Evolutionary conservation across 805 yeast genomes (phyloP).

Genomic region (Wickerhamiella azyma): DNA sequence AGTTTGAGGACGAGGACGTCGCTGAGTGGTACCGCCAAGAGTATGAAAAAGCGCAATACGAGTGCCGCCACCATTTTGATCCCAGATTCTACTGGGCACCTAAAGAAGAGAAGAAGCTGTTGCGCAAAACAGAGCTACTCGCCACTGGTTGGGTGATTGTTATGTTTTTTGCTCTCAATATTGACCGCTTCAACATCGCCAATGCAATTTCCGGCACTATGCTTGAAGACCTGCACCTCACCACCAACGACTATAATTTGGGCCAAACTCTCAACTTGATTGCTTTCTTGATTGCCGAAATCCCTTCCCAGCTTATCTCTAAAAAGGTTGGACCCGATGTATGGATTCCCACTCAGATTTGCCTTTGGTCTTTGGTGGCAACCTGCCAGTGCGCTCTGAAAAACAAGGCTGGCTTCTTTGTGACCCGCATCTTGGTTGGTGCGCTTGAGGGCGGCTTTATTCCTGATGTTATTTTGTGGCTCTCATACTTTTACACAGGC

Average conservation of each 20-base stretch:
- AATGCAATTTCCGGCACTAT: slow-evolving; percentile 49
- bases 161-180: slow-evolving; percentile 44
- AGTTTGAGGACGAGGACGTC: slow-evolving; percentile 33
- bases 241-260: slow-evolving; percentile 43
- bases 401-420: slow-evolving; percentile 31
- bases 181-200: slow-evolving; percentile 43
- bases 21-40: slow-evolving; percentile 31
- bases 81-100: slow-evolving; percentile 43
- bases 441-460: slow-evolving; percentile 58
- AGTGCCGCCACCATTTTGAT: slow-evolving; percentile 44
- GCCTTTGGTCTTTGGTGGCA: slow-evolving; percentile 44
- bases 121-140: slow-evolving; percentile 40
- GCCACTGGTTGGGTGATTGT: slow-evolving; percentile 46
- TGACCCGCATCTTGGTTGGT: slow-evolving; percentile 40
- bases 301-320: slow-evolving; percentile 55
- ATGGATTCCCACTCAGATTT: slow-evolving; percentile 50
- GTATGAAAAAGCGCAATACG: slow-evolving; percentile 39
- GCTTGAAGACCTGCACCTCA: slow-evolving; percentile 37
- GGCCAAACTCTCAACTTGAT: slow-evolving; percentile 46
- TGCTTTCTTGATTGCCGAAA: slow-evolving; percentile 44
- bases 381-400: slow-evolving; percentile 36
- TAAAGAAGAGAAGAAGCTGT: slow-evolving; percentile 36
- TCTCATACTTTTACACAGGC: slow-evolving; percentile 51
- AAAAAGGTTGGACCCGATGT: slow-evolving; percentile 51
- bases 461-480: slow-evolving; percentile 48